Evolutionary conservation across 257 asterid species (phyloP).

Genomic region (Gynochthodes officinalis): DNA sequence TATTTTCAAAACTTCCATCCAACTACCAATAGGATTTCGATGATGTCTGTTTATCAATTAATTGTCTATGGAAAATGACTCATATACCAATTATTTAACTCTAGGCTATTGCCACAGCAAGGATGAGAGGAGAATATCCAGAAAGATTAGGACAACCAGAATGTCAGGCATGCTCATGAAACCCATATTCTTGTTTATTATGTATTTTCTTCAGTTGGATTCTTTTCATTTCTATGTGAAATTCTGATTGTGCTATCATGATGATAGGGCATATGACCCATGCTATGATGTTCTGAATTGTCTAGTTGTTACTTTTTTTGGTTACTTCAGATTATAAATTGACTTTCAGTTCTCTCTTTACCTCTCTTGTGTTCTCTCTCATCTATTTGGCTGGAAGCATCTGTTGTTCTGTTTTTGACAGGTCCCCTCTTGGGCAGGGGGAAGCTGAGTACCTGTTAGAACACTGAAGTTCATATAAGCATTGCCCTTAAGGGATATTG

Average conservation of each 20-base stretch:
- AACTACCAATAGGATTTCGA: neutral
- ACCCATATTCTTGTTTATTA: neutral
- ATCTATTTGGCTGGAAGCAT: neutral
- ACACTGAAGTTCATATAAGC: neutral
- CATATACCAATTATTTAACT: conserved; percentile 24
- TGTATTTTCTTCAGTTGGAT: neutral
- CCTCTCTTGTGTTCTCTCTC: neutral
- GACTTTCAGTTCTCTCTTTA: neutral
- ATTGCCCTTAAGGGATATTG: neutral
- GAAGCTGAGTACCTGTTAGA: neutral
- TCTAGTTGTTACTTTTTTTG: neutral
- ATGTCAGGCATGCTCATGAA: conserved; percentile 62
- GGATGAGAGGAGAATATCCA: conserved; percentile 92
- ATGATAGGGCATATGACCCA: neutral
- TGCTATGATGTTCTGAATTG: neutral
- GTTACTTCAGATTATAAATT: neutral
- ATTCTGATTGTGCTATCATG: neutral
- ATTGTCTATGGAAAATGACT: conserved; percentile 6
- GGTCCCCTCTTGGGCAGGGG: neutral
- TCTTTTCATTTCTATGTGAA: neutral
- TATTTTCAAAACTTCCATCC: neutral
- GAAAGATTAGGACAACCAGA: conserved; percentile 93
- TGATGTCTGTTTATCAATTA: neutral
- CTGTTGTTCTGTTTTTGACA: neutral
- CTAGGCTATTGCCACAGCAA: conserved; percentile 85